These are phyloP conservation scores for Chlorencoelia australis DNA, from an alignment of 2,329 filamentous ascomycete species.

Conservation along the genomic window DNA sequence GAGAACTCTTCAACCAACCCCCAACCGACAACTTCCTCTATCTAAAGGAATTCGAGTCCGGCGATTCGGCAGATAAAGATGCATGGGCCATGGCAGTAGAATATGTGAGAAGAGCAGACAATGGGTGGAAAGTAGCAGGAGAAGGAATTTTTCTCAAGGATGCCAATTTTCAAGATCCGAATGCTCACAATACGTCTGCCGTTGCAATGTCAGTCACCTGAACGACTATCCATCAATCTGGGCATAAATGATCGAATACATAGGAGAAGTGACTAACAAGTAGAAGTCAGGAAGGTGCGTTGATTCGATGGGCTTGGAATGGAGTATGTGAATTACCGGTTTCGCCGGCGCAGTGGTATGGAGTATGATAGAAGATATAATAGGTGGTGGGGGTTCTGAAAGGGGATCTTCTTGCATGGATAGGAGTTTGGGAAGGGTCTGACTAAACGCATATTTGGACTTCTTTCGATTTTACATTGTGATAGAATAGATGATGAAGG, in stretches of 20 bases:
- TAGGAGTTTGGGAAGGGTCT: no score
- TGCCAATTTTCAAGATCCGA: slow-evolving; percentile 2
- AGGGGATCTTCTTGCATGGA: no score
- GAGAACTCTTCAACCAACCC: slow-evolving; percentile 22
- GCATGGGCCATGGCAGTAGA: slow-evolving; percentile 38
- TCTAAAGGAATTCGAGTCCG: slow-evolving; percentile 40
- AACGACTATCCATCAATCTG: no score
- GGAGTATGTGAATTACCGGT: slow-evolving; percentile 20
- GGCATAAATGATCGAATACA: no score
- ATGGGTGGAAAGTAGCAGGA: slow-evolving; percentile 35
- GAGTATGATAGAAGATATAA: background rate
- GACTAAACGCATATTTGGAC: no score
- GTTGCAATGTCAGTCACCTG: slow-evolving; percentile 21
- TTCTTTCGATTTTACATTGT: no score
- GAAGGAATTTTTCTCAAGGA: slow-evolving; percentile 37
- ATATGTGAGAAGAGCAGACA: slow-evolving; percentile 29
- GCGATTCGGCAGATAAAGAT: slow-evolving; percentile 36
- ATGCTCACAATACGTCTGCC: background rate
- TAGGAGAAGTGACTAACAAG: slow-evolving; percentile 6
- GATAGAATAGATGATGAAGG: no score
- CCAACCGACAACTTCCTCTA: slow-evolving; percentile 31
- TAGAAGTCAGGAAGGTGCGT: slow-evolving; percentile 14
- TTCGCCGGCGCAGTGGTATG: slow-evolving; percentile 16
- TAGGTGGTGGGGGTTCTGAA: background rate
- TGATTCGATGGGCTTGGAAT: slow-evolving; percentile 23